These are phyloP conservation scores for Plenodomus tracheiphilus DNA, from an alignment of 2,329 filamentous ascomycete genomes.

Conservation along the genomic window DNA sequence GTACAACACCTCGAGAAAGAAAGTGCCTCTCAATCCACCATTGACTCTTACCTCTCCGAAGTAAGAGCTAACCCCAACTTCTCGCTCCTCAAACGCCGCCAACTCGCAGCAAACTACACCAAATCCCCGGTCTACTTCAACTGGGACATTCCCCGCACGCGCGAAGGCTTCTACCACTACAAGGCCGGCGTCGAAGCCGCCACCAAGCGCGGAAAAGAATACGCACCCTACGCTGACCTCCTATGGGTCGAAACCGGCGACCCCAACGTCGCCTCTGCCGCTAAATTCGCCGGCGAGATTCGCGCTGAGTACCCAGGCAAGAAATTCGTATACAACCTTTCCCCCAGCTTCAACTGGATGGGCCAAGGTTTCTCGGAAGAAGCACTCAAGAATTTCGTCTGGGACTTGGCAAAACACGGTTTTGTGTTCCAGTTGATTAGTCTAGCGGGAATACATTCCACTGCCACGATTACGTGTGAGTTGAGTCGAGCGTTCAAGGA, in stretches of 20 bases:
- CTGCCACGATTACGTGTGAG: conserved; percentile 69
- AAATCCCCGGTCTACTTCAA: conserved; percentile 75
- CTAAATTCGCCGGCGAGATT: conserved; percentile 75
- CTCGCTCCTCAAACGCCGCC: conserved; percentile 76
- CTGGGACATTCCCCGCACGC: conserved; percentile 89
- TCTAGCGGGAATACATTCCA: conserved; percentile 65
- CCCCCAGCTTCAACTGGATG: conserved; percentile 98
- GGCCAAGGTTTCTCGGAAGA: conserved; percentile 85
- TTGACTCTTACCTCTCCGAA: conserved; percentile 68
- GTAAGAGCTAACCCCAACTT: conserved; percentile 69
- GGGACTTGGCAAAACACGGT: conserved; percentile 91
- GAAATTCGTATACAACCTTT: conserved; percentile 94
- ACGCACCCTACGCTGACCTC: conserved; percentile 89
- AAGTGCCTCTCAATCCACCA: conserved; percentile 64
- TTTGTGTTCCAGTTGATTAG: conserved; percentile 68
- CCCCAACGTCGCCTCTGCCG: conserved; percentile 77
- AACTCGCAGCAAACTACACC: conserved; percentile 69
- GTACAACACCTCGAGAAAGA: conserved; percentile 71
- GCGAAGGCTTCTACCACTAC: conserved; percentile 94
- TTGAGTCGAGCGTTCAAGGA: conserved; percentile 81
- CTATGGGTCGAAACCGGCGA: conserved; percentile 97
- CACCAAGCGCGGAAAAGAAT: conserved; percentile 90
- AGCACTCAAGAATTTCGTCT: conserved; percentile 87
- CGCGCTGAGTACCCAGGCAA: conserved; percentile 72
- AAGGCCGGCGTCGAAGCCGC: conserved; percentile 80